A percentile compares a stretch with the other conserved stretches of the same genome.
These are phyloP conservation scores for Laburnicola sp. DNA, from an alignment of 2,329 filamentous ascomycete species.

Conservation along the genomic window DNA sequence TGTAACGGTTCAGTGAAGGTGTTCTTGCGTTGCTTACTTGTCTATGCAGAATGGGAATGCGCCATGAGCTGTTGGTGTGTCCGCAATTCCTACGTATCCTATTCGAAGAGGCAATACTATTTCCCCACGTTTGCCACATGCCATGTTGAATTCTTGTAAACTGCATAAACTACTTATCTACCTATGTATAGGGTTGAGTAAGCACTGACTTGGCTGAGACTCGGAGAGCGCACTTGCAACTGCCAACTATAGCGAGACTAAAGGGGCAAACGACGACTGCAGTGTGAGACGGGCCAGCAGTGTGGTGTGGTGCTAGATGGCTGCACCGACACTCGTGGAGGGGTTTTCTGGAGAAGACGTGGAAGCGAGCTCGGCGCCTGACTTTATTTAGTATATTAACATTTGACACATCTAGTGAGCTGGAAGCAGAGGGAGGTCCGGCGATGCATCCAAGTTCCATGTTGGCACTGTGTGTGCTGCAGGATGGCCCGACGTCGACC, in stretches of 20 bases:
- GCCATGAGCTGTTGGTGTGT: not conserved
- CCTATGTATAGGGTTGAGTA: not conserved
- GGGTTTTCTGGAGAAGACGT: slow-evolving; percentile 4
- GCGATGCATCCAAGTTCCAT: not conserved
- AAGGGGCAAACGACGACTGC: slow-evolving; percentile 3
- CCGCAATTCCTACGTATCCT: not conserved
- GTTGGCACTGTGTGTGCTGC: too few relatives aligned
- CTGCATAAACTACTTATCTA: too few relatives aligned
- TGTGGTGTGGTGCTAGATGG: not conserved
- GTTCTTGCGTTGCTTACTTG: not conserved
- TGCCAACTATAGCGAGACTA: slow-evolving; percentile 16
- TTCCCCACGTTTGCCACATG: not conserved
- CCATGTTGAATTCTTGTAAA: too few relatives aligned
- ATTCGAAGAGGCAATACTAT: not conserved
- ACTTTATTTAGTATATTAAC: slow-evolving; percentile 16
- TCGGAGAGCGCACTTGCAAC: not conserved
- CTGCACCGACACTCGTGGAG: not conserved
- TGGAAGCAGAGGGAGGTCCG: slow-evolving; percentile 15
- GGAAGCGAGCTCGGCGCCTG: slow-evolving; percentile 18
- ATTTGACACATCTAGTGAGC: slow-evolving; percentile 15
- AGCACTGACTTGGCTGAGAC: not conserved
- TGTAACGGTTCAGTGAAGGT: slow-evolving; percentile 1
- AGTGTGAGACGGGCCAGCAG: slow-evolving; percentile 5
- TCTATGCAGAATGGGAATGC: not conserved
- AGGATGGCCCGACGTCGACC: not conserved